Evolutionary conservation across 1,284 basidiomycete species (phyloP), one percentile per base, ranked within the genome.

Genomic region (Puccinia coronata): DNA sequence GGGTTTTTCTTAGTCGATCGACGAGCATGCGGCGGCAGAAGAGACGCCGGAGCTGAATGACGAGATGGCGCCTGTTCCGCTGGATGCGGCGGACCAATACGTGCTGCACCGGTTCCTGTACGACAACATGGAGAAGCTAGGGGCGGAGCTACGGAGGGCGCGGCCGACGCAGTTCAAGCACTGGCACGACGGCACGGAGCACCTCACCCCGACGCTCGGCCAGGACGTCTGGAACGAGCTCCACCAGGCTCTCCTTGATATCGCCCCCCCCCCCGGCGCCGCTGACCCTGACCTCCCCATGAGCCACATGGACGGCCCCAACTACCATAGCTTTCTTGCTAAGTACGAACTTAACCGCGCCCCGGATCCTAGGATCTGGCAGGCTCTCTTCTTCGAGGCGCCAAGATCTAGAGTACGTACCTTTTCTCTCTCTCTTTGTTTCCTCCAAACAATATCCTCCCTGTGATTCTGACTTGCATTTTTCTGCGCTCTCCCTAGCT

Each of bases 21-120:
- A 43, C 43, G 43, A 43, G 43, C 43, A 43, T 16, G 43, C 8
- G 43, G 43, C 43, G 43, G 43, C 8, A 43, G 43, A 43, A 43
- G 43, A 43, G 16, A 23, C 20, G 11, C 11, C 28, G n/a, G 59
- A 69, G 49, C 36, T 49, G n/a, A 55, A 80, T 20, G 78, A 80
- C 31, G 57, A 69, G 34, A 28, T 36, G 25, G 70, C 69, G 12
- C 39, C n/a, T n/a, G n/a, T n/a, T 43, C 43, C 8, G 43, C 16
- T 43, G 69, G 93, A 94, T 83, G 92, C 93, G 82, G 92, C 92
- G 0, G 93, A 94, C 84, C 90, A 91, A 34, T 90, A 92, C 67
- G 91, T 94, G 14, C 87, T 94, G 12, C 93, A 94, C 84, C 91
- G 92, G 20, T 94, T 93, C 87, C 91, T 94, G 83, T 90, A 92